Evolutionary conservation across 2,329 filamentous ascomycete genomes (phyloP).

Genomic region (Juglanconis oblonga): DNA sequence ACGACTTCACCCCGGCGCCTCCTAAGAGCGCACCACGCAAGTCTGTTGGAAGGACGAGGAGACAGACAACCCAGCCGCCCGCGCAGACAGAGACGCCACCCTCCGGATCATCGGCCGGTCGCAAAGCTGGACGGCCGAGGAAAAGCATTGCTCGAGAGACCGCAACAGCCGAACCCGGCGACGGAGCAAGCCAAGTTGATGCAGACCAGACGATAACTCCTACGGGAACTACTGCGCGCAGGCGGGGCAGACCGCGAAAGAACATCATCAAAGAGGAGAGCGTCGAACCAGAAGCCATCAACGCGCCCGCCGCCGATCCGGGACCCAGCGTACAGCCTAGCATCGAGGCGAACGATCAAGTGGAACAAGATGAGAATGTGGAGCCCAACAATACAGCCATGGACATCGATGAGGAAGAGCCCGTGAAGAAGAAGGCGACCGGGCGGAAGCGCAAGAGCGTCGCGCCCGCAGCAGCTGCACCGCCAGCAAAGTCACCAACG

Average conservation of each 20-base stretch:
- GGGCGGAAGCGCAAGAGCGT: conserved; percentile 68
- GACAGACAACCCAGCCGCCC: conserved; percentile 12
- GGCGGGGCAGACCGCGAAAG: conserved; percentile 13
- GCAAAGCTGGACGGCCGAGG: conserved; percentile 36
- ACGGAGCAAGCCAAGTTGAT: conserved; percentile 10
- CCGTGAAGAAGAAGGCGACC: conserved; percentile 39
- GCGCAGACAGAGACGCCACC: conserved; percentile 13
- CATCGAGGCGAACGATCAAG: conserved; percentile 34
- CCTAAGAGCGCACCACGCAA: conserved; percentile 44
- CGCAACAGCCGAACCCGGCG: conserved; percentile 55
- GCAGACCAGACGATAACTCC: conserved; percentile 1
- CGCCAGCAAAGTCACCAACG: conserved; percentile 29
- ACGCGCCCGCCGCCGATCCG: conserved; percentile 1
- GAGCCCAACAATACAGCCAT: conserved; percentile 28
- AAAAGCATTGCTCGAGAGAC: conserved; percentile 31
- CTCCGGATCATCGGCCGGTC: conserved; percentile 36
- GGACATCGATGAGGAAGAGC: conserved; percentile 28
- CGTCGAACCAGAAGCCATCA: conserved; percentile 13
- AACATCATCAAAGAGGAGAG: conserved; percentile 17
- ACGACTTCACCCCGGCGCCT: conserved; percentile 77
- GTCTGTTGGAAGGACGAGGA: conserved; percentile 32
- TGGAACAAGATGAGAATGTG: conserved; percentile 25
- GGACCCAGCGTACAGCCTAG: conserved; percentile 15
- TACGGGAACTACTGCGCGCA: conserved; percentile 3
- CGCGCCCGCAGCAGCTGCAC: conserved; percentile 33